Evolutionary conservation across 345 rosid genomes (phyloP).

Genomic region (Eutrema heterophyllum): DNA sequence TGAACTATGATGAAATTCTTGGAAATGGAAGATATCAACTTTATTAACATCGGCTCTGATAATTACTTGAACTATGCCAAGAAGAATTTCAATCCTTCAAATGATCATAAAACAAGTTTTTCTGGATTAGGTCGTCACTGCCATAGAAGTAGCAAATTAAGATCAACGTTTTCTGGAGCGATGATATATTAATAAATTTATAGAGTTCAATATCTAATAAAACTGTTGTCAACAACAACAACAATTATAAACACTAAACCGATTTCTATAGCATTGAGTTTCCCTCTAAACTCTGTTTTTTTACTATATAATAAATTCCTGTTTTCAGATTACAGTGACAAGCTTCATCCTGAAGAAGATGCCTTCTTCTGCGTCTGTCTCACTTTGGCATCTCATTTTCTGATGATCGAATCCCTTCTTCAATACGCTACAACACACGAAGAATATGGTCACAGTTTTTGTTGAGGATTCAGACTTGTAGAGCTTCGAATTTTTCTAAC

Average conservation of each 20-base stretch:
- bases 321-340: conserved; percentile 5
- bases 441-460: background rate
- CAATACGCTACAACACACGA: conserved; percentile 54
- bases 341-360: background rate
- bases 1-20: no score
- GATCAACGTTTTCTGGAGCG: background rate
- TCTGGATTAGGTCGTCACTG: background rate
- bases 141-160: background rate
- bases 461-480: background rate
- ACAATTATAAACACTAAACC: background rate
- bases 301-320: background rate
- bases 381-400: conserved; percentile 21
- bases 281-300: background rate
- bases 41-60: no score
- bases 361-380: background rate
- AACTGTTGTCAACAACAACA: no score
- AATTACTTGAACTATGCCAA: no score
- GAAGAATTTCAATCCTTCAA: background rate
- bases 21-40: no score
- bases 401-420: conserved; percentile 62
- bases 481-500: background rate
- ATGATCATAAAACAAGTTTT: background rate
- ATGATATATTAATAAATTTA: background rate
- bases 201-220: background rate
- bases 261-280: background rate